These are phyloP conservation scores for Capsicum baccatum DNA, from an alignment of 257 asterid genomes.

Conservation along the genomic window DNA sequence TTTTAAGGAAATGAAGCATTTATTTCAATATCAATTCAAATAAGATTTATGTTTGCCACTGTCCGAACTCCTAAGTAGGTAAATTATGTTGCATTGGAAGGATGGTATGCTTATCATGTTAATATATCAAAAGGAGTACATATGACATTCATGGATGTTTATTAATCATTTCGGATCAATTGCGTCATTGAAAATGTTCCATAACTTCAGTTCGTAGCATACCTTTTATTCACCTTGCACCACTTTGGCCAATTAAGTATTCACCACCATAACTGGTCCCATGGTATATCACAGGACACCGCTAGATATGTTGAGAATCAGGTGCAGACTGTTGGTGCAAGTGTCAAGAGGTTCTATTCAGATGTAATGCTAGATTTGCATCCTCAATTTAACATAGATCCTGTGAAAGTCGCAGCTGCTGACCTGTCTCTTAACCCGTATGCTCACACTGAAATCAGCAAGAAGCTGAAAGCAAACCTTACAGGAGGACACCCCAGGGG, in stretches of 20 bases:
- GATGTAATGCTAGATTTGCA: constrained; percentile 74
- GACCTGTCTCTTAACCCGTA: constrained; percentile 52
- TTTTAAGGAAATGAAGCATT: not conserved
- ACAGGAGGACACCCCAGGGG: constrained; percentile 42
- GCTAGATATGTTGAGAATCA: constrained; percentile 73
- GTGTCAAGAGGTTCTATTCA: constrained; percentile 75
- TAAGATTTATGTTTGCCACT: not conserved
- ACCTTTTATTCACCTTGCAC: constrained; percentile 7
- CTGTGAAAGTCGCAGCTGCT: constrained; percentile 54
- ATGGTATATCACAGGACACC: constrained; percentile 57
- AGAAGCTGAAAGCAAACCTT: constrained; percentile 47
- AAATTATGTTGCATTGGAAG: not conserved
- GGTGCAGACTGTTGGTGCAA: constrained; percentile 72
- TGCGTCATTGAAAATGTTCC: not conserved
- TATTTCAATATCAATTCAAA: not conserved
- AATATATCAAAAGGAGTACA: not conserved
- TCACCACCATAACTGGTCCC: not conserved
- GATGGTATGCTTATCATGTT: not conserved
- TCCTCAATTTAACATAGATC: constrained; percentile 52
- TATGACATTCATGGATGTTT: not conserved
- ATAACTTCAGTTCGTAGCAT: not conserved
- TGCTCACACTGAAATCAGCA: constrained; percentile 44
- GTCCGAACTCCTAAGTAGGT: not conserved
- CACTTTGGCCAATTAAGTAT: not conserved
- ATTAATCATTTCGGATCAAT: not conserved